These are phyloP conservation scores for Closterium sp. DNA, from an alignment of 139 green algal genomes.

Conservation along the genomic window DNA sequence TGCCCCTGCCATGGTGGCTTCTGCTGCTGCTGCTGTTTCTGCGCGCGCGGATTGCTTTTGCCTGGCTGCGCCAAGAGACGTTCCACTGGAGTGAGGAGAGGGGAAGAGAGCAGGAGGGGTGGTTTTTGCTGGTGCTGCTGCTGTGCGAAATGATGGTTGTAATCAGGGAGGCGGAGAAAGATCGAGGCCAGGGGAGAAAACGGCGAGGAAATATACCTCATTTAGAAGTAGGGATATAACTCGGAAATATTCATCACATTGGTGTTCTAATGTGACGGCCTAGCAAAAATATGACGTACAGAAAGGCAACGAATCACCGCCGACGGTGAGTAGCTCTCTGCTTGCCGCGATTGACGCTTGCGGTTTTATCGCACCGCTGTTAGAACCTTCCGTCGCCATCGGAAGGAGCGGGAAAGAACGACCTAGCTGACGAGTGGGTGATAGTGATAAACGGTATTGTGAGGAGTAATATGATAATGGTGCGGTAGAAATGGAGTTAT, in stretches of 20 bases:
- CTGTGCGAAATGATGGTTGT: no score
- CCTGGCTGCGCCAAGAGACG: background rate
- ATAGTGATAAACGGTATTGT: no score
- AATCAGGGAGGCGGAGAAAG: no score
- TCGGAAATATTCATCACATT: no score
- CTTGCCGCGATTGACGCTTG: background rate
- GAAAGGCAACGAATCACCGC: background rate
- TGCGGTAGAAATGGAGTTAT: no score
- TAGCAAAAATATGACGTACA: background rate
- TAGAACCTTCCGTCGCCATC: background rate
- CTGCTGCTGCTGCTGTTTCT: background rate
- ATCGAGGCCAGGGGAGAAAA: no score
- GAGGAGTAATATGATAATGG: no score
- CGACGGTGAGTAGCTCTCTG: background rate
- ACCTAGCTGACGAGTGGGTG: background rate
- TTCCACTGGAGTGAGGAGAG: background rate
- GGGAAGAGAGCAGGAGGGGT: background rate
- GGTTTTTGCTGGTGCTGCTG: no score
- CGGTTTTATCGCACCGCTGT: background rate
- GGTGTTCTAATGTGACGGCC: background rate
- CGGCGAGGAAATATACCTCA: no score
- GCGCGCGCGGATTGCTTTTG: background rate
- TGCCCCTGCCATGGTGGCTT: background rate
- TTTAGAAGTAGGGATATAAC: no score
- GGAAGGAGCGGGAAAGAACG: background rate